These are phyloP conservation scores for Amniculicola lignicola DNA, from an alignment of 495 filamentous ascomycete species.

Conservation along the genomic window DNA sequence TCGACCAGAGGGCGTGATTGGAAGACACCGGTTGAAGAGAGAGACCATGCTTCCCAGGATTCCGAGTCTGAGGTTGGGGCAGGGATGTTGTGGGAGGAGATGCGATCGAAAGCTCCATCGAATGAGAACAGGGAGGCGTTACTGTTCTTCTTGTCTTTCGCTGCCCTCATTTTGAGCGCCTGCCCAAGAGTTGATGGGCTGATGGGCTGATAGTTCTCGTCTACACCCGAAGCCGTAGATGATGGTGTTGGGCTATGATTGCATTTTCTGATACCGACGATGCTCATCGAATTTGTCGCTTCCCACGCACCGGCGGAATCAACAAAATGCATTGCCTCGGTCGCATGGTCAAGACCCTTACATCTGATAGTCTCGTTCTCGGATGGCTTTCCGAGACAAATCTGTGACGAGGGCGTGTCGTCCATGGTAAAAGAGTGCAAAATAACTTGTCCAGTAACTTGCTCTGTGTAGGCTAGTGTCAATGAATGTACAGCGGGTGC, in stretches of 20 bases:
- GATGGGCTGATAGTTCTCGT: constrained; percentile 1
- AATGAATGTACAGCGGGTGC: constrained; percentile 34
- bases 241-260: constrained; percentile 30
- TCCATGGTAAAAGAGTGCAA: constrained; percentile 36
- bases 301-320: constrained; percentile 47
- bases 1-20: constrained; percentile 37
- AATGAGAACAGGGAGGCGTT: not conserved
- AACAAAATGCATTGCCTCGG: constrained; percentile 38
- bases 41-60: constrained; percentile 64
- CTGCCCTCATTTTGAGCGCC: constrained; percentile 15
- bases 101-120: not conserved
- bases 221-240: constrained; percentile 17
- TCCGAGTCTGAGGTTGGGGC: constrained; percentile 7
- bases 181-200: not conserved
- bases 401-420: constrained; percentile 23
- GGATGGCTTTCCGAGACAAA: constrained; percentile 32
- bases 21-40: constrained; percentile 50
- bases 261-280: constrained; percentile 44
- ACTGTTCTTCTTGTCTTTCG: not conserved
- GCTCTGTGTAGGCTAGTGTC: constrained; percentile 36
- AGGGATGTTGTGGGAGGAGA: not conserved
- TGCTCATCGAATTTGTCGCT: constrained; percentile 38
- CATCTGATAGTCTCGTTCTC: constrained; percentile 32
- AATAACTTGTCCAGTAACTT: constrained; percentile 28
- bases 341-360: constrained; percentile 37